Percentiles rank a stretch among this genome's conserved stretches.
These are phyloP conservation scores for Hypomyces rosellus DNA, from an alignment of 2,329 filamentous ascomycete genomes.

Conservation along the genomic window DNA sequence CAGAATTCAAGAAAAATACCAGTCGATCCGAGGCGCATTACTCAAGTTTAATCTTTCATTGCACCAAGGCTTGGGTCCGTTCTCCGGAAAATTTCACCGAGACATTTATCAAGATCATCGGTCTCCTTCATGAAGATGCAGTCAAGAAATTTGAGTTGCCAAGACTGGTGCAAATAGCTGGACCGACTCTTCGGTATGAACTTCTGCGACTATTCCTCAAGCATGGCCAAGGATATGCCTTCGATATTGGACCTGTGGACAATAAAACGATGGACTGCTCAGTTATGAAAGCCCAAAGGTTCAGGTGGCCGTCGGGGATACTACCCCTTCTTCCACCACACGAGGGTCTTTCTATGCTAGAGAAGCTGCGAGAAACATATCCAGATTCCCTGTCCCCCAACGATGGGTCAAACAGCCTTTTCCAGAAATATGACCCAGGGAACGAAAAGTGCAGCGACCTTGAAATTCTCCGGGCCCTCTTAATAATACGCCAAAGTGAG, in stretches of 20 bases:
- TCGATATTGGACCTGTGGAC: conserved; percentile 19
- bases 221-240: conserved; percentile 11
- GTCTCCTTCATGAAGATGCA: neutral
- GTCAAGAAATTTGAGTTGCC: neutral
- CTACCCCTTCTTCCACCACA: conserved; percentile 1
- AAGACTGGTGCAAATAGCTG: neutral
- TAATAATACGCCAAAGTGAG: neutral
- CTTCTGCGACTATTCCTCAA: conserved; percentile 19
- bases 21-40: neutral
- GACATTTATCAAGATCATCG: neutral
- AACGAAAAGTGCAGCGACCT: neutral
- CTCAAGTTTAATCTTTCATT: neutral
- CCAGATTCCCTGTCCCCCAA: neutral
- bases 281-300: neutral
- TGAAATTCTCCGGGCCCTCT: neutral
- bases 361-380: neutral
- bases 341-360: neutral
- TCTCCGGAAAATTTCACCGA: neutral
- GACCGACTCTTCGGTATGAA: conserved; percentile 10
- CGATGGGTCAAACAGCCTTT: neutral
- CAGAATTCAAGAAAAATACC: neutral
- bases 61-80: neutral
- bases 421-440: neutral
- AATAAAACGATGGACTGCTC: conserved; percentile 5
- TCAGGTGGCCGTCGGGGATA: neutral